Evolutionary conservation across 192 early-diverging fungal species (phyloP).

Genomic region (Umbelopsis ramanniana): DNA sequence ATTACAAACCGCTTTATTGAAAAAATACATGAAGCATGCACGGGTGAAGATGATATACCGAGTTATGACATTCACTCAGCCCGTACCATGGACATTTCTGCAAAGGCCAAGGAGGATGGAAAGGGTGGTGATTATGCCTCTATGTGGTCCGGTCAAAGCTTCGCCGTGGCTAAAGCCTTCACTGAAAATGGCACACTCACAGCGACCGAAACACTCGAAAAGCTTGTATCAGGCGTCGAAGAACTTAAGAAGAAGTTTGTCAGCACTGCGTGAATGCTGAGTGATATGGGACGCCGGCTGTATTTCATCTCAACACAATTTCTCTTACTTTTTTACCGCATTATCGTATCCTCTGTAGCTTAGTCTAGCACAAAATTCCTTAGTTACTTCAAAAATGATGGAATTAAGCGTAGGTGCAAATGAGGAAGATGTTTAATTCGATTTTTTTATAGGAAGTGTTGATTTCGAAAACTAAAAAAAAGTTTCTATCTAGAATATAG

Average conservation of each 20-base stretch:
- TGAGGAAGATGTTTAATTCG: not conserved
- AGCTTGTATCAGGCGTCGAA: constrained; percentile 28
- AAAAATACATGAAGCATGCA: not conserved
- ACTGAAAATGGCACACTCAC: constrained; percentile 34
- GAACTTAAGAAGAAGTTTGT: not conserved
- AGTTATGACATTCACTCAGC: constrained; percentile 32
- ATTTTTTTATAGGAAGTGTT: not conserved
- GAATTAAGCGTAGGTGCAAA: not conserved
- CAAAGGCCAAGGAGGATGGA: constrained; percentile 23
- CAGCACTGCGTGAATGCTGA: not conserved
- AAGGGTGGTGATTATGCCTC: constrained; percentile 18
- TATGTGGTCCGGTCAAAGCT: constrained; percentile 22
- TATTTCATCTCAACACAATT: too few species aligned
- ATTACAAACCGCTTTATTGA: constrained; percentile 28
- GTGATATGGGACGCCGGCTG: not conserved
- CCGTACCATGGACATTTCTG: constrained; percentile 30
- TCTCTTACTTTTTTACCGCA: too few species aligned
- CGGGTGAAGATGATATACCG: constrained; percentile 4
- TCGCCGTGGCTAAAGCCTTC: constrained; percentile 7
- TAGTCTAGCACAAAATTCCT: too few species aligned
- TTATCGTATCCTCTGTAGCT: too few species aligned
- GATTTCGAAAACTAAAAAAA: not conserved
- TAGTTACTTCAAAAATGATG: too few species aligned
- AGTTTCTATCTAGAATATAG: constrained; percentile 73
- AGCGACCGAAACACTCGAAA: constrained; percentile 27